Conservation (phyloP, 1,284 basidiomycete genomes). For the Cystobasidium slooffiae region DNA sequence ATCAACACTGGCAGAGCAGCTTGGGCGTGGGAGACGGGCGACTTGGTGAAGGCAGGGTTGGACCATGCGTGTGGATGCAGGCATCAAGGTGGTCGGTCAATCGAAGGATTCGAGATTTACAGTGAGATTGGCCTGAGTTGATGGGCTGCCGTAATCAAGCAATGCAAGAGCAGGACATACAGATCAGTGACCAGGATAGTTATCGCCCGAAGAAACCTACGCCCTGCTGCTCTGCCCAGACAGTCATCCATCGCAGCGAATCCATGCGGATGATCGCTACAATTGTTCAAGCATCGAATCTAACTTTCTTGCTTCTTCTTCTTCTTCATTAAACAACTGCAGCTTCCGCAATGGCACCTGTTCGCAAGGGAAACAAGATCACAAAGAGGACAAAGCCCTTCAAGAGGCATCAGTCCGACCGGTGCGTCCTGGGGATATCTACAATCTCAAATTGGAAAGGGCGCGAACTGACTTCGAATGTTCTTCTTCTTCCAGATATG, state of each 20-base stretch:
- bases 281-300: neutral
- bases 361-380: slow-evolving; percentile 57
- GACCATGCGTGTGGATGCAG: neutral
- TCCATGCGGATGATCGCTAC: neutral
- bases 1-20: neutral
- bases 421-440: slow-evolving; percentile 53
- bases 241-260: no score
- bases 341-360: slow-evolving; percentile 28
- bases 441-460: neutral
- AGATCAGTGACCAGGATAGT: no score
- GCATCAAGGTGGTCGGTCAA: no score
- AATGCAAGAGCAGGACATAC: no score
- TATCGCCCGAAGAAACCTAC: no score
- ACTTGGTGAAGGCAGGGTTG: neutral
- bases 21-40: neutral
- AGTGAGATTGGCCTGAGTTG: no score
- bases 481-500: slow-evolving; percentile 70
- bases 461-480: neutral
- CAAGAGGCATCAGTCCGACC: slow-evolving; percentile 63
- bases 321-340: neutral
- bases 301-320: neutral
- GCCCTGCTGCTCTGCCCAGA: no score
- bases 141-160: no score
- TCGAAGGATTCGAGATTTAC: no score
- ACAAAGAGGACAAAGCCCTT: slow-evolving; percentile 95